These are phyloP conservation scores for Syzygium aqueum DNA, from an alignment of 345 rosid species.

Conservation along the genomic window DNA sequence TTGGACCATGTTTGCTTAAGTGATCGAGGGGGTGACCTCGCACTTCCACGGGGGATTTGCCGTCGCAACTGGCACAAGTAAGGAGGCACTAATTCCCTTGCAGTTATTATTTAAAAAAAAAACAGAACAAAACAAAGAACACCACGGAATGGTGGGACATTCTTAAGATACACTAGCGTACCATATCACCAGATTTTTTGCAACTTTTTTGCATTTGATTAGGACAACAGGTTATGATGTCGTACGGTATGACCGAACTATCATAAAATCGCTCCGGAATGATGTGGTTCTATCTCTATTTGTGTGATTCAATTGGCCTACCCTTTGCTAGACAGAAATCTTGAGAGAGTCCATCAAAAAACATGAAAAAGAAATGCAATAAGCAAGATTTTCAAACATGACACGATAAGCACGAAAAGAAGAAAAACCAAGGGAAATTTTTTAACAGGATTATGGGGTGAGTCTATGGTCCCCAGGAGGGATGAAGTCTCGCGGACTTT, in stretches of 20 bases:
- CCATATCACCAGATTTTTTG: not conserved
- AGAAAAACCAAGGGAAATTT: not conserved
- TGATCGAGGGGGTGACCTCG: not conserved
- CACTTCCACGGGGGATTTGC: not conserved
- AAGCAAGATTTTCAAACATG: not conserved
- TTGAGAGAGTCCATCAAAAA: not conserved
- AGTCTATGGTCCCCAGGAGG: not conserved
- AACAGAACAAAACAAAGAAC: not conserved
- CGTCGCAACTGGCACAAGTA: not conserved
- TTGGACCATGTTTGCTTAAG: not conserved
- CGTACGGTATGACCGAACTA: not conserved
- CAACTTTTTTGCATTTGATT: not conserved
- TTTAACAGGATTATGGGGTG: not conserved
- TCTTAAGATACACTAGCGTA: not conserved
- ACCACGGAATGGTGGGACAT: not conserved
- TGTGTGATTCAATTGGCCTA: not conserved
- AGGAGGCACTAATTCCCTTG: not conserved
- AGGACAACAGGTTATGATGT: not conserved
- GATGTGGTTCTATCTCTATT: not conserved
- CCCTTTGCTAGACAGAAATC: not conserved
- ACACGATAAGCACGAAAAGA: not conserved
- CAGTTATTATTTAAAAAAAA: not conserved
- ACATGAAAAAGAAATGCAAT: not conserved
- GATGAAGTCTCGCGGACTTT: not conserved
- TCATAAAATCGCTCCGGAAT: not conserved